Percentiles rank a stretch among this genome's conserved stretches.
These are phyloP conservation scores for Orobanche coerulescens DNA, from an alignment of 257 asterid genomes.

Conservation along the genomic window DNA sequence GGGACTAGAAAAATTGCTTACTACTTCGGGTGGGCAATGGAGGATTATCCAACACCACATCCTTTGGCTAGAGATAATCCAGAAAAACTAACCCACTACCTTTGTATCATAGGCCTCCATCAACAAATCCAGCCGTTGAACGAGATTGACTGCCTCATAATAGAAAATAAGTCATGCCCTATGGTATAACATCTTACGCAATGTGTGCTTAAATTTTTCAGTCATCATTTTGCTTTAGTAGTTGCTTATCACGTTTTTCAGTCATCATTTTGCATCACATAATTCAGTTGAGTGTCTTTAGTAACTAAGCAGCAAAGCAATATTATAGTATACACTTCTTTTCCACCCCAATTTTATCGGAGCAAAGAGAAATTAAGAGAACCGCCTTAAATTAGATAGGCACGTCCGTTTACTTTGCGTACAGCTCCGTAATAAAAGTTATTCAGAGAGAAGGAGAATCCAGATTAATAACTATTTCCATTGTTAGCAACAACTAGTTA, in stretches of 20 bases:
- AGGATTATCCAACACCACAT: no score
- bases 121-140: neutral
- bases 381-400: neutral
- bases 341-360: conserved; percentile 3
- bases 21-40: no score
- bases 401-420: neutral
- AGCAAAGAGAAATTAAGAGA: neutral
- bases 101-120: no score
- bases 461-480: neutral
- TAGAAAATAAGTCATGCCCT: neutral
- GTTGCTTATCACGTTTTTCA: neutral
- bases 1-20: no score
- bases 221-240: neutral
- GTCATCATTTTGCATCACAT: neutral
- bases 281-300: neutral
- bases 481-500: conserved; percentile 5
- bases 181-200: neutral
- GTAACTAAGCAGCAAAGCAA: conserved; percentile 5
- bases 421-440: conserved; percentile 12
- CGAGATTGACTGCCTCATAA: neutral
- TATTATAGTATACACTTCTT: neutral
- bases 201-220: neutral
- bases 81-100: no score
- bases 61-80: no score
- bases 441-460: neutral